Evolutionary conservation across 768 basidiomycete genomes (phyloP).

Genomic region (Serendipita sp.): DNA sequence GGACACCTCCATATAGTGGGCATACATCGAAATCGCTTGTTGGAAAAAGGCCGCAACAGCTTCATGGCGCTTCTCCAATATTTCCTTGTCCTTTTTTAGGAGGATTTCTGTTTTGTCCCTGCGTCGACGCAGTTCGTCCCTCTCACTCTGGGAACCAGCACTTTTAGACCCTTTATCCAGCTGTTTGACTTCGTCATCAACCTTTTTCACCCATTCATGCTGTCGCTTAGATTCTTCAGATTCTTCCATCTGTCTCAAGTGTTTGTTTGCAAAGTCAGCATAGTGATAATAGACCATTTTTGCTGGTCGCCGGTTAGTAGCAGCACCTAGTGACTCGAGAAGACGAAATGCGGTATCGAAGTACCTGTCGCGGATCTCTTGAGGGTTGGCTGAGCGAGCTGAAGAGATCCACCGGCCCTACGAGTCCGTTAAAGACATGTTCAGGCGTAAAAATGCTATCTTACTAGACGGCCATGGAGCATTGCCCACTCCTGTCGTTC

Average conservation of each 20-base stretch:
- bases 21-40: constrained; percentile 74
- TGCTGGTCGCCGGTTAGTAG: constrained; percentile 13
- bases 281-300: constrained; percentile 55
- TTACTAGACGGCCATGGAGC: constrained; percentile 46
- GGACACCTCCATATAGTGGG: constrained; percentile 50
- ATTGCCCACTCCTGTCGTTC: constrained; percentile 8
- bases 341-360: constrained; percentile 47
- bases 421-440: not conserved
- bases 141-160: constrained; percentile 9
- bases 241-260: constrained; percentile 55
- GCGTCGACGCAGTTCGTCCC: constrained; percentile 22
- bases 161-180: constrained; percentile 24
- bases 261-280: constrained; percentile 78
- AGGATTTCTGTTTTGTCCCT: constrained; percentile 30
- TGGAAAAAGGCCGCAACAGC: constrained; percentile 47
- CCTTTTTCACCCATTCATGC: constrained; percentile 31
- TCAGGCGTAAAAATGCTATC: constrained; percentile 13
- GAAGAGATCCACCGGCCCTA: constrained; percentile 87
- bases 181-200: constrained; percentile 54
- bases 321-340: constrained; percentile 11
- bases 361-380: constrained; percentile 49
- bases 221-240: constrained; percentile 56
- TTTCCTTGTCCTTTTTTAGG: constrained; percentile 38
- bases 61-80: constrained; percentile 25
- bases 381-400: constrained; percentile 67